Percentiles rank a stretch among this genome's conserved stretches.
Evolutionary conservation across 805 yeast genomes (phyloP).

Genomic region (Barnettozyma populi): DNA sequence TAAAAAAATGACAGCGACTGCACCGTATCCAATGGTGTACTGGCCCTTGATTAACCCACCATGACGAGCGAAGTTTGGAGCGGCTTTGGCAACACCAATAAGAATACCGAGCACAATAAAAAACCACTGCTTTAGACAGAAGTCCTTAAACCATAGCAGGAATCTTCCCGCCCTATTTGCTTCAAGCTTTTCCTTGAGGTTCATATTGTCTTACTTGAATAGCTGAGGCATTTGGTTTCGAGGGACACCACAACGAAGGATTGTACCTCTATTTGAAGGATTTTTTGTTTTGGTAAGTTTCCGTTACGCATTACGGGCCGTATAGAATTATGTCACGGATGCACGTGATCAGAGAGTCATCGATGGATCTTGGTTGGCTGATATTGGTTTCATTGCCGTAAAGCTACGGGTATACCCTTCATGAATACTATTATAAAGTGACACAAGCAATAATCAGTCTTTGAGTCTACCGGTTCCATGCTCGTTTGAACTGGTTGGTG

Average conservation of each 20-base stretch:
- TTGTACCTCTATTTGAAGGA: background rate
- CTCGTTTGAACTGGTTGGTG: too few relatives aligned
- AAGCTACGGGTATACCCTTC: background rate
- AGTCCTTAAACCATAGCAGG: slow-evolving; percentile 11
- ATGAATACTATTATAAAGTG: too few relatives aligned
- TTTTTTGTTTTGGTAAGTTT: background rate
- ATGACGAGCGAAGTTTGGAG: slow-evolving; percentile 78
- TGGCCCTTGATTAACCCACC: slow-evolving; percentile 74
- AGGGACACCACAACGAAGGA: background rate
- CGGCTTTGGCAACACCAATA: slow-evolving; percentile 68
- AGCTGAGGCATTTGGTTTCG: background rate
- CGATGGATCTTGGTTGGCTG: background rate
- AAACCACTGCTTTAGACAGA: slow-evolving; percentile 58
- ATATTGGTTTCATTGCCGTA: background rate
- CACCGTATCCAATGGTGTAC: slow-evolving; percentile 77
- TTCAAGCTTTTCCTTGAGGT: slow-evolving; percentile 1
- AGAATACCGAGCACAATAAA: slow-evolving; percentile 65
- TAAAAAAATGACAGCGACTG: slow-evolving; percentile 80
- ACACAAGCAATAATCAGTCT: too few relatives aligned
- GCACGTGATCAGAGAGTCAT: background rate
- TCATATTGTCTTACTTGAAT: background rate
- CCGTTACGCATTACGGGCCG: background rate
- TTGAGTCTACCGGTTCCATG: too few relatives aligned
- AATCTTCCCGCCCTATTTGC: slow-evolving; percentile 1
- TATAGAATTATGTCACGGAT: background rate